Conservation (phyloP, 345 rosid species). For the Capsella bursapastoris region DNA sequence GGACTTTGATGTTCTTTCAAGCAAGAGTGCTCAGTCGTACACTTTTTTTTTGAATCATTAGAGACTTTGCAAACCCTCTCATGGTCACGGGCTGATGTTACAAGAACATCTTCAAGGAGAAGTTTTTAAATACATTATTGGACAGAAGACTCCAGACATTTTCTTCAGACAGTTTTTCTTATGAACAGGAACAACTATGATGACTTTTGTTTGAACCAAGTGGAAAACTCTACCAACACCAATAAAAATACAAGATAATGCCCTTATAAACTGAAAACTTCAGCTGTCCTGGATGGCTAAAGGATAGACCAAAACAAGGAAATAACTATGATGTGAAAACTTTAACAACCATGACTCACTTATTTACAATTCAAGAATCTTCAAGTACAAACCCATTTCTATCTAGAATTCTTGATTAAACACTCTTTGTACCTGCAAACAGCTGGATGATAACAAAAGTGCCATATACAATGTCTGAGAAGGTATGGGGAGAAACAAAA, state of each 20-base stretch:
- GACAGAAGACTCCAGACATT: neutral
- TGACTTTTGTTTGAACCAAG: neutral
- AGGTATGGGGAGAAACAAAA: conserved; percentile 10
- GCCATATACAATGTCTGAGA: neutral
- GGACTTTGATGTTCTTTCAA: conserved; percentile 40
- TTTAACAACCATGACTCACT: conserved; percentile 23
- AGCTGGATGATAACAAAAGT: conserved; percentile 5
- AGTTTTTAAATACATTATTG: neutral
- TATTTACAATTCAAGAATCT: conserved; percentile 32
- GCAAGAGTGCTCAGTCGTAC: conserved; percentile 41
- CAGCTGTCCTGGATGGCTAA: conserved; percentile 23
- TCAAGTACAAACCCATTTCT: conserved; percentile 32
- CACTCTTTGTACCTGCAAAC: conserved; percentile 10
- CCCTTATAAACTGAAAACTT: neutral
- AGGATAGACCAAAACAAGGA: conserved; percentile 28
- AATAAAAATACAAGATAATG: neutral
- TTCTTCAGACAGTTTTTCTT: neutral
- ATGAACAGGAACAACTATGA: neutral
- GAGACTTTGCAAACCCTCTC: conserved; percentile 26
- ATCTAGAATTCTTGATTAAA: neutral
- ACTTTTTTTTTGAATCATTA: conserved; percentile 37
- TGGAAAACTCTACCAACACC: too few relatives aligned
- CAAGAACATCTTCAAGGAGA: conserved; percentile 25
- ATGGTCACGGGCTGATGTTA: conserved; percentile 35
- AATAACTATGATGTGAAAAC: conserved; percentile 12